These are phyloP conservation scores for Lactifluus subvellereus DNA, from an alignment of 768 basidiomycete genomes.

Conservation along the genomic window DNA sequence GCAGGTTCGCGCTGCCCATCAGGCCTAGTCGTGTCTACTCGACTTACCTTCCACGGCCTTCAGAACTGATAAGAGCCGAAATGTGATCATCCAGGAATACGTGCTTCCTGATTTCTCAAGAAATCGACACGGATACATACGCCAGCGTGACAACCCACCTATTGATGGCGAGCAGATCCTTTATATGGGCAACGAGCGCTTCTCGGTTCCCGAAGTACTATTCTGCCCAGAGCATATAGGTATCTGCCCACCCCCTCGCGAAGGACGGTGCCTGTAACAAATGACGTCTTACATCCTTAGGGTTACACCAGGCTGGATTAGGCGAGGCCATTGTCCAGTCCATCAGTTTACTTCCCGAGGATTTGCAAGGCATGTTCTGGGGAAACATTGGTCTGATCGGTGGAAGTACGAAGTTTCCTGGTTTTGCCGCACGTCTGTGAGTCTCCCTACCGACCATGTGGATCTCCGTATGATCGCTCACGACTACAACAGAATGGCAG, in stretches of 20 bases:
- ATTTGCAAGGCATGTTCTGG: conserved; percentile 93
- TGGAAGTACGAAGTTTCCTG: conserved; percentile 70
- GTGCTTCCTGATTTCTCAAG: conserved; percentile 82
- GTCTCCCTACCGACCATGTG: conserved; percentile 27
- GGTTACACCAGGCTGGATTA: conserved; percentile 77
- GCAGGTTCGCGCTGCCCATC: conserved; percentile 51
- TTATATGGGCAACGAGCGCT: conserved; percentile 86
- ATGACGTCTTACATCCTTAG: conserved; percentile 33
- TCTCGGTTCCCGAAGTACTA: conserved; percentile 86
- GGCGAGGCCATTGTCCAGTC: conserved; percentile 68
- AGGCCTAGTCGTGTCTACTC: conserved; percentile 3
- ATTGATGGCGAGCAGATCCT: conserved; percentile 63
- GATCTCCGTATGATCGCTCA: background rate
- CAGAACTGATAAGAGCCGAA: conserved; percentile 51
- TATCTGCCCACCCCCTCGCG: conserved; percentile 33
- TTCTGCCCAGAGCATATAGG: conserved; percentile 91
- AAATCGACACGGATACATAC: conserved; percentile 55
- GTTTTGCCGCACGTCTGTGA: conserved; percentile 73
- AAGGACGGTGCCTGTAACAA: background rate
- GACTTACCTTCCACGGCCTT: conserved; percentile 9
- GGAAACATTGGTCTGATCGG: conserved; percentile 88
- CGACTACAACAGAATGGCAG: conserved; percentile 47
- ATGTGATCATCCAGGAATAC: conserved; percentile 80
- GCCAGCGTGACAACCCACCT: conserved; percentile 46
- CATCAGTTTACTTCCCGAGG: conserved; percentile 69